Conservation (phyloP, 1,139 yeast genomes). For the Geotrichum bryndzae region DNA sequence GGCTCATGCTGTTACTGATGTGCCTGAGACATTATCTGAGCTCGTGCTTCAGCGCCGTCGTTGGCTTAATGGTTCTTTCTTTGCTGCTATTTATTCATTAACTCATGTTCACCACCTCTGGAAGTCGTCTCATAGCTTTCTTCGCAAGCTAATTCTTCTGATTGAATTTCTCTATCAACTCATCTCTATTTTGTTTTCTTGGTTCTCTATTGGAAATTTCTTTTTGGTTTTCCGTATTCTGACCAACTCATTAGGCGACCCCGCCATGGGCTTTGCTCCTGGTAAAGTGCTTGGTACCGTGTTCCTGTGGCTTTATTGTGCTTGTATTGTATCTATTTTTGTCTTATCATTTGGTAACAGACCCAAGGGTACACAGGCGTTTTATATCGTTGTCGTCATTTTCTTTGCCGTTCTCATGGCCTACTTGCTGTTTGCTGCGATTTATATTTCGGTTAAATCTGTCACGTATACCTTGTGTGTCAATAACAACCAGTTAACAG, state of each 20-base stretch:
- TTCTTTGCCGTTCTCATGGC: constrained; percentile 91
- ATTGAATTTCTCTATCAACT: constrained; percentile 67
- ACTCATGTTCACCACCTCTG: constrained; percentile 67
- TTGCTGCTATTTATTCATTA: constrained; percentile 72
- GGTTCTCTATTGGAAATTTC: constrained; percentile 78
- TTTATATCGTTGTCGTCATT: constrained; percentile 71
- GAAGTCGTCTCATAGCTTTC: constrained; percentile 59
- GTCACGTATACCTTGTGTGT: constrained; percentile 41
- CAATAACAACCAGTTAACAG: constrained; percentile 43
- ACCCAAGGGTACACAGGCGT: constrained; percentile 83
- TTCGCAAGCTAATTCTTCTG: constrained; percentile 57
- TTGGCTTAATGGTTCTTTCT: constrained; percentile 81
- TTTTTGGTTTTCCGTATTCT: constrained; percentile 70
- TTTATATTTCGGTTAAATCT: constrained; percentile 74
- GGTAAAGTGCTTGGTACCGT: constrained; percentile 75
- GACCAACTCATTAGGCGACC: constrained; percentile 61
- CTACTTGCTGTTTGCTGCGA: constrained; percentile 85
- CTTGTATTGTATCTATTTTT: constrained; percentile 82
- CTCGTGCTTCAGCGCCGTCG: constrained; percentile 73
- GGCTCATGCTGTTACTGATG: constrained; percentile 80
- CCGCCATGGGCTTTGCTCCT: constrained; percentile 52
- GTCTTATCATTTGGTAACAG: constrained; percentile 90
- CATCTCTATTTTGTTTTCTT: constrained; percentile 59
- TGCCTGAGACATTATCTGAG: constrained; percentile 67
- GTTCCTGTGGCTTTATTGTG: constrained; percentile 82